Base-by-base conservation (phyloP, 192 early-diverging fungal species). In the Coemansia furcata region DNA sequence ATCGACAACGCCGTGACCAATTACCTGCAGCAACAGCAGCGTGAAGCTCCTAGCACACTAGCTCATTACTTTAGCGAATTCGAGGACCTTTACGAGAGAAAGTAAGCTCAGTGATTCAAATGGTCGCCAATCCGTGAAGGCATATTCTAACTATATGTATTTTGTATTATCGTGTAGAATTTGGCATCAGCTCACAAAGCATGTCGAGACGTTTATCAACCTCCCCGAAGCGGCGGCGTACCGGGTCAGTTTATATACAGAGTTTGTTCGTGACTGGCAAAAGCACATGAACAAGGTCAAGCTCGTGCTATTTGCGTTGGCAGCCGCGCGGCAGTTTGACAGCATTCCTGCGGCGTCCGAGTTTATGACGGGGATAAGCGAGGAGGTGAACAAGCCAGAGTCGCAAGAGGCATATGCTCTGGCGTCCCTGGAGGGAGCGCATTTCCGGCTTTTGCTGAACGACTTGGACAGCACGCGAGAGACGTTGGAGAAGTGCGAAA, bases 101-200 rank as follows among this genome's bases (percentile, higher is more conserved):
- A 98, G 95, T 94, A 90, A 70, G 88, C 78, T 29, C 43, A 2
- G 35, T 17, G 15, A 62, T 55, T 49, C 71, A 4, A 32, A 1
- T 38, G n/a, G 8, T 33, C 49, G 12, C 21, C 19, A 60, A 60
- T 37, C 17, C 7, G 10, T 21, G 10, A 23, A 60, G 7, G 58
- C 7, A 38, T 39, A 7, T 38, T 10, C 36, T 39, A 60, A 60
- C 11, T 10, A 43, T 2, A 15, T 52, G 15, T 50, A 12, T 63
- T 65, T 12, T 52, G 55, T 46, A 33, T n/a, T 5, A 19, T 15
- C 12, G n/a, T 30, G 30, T 82, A 98, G 95, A 74, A 87, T 99
- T 62, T 99, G 96, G 96, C 98, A 99, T 74, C 98, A 99, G 76
- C 85, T 99, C 59, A 98, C 97, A 29, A 52, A 89, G 40, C 83